Evolutionary conservation across 345 rosid species (phyloP).

Genomic region (Citrus reticulata): DNA sequence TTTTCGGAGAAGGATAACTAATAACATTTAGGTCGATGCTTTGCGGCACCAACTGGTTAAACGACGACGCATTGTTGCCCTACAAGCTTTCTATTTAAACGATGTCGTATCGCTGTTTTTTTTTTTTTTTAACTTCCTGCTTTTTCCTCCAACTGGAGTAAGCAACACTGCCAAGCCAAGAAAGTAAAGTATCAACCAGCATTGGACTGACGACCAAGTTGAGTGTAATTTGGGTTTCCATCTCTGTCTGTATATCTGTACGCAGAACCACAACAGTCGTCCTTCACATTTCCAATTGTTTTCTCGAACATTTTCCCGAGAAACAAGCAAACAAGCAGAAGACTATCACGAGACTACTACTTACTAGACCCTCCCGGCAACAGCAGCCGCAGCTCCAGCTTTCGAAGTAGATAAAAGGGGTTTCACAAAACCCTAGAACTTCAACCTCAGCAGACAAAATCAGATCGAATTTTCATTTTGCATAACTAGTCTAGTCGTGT

Average conservation of each 20-base stretch:
- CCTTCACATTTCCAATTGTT: not conserved
- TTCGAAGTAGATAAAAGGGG: not conserved
- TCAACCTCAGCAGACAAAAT: not conserved
- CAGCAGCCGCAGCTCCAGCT: not conserved
- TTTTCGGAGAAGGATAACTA: too few relatives aligned
- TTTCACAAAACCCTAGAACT: not conserved
- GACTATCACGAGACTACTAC: not conserved
- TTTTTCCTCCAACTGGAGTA: too few relatives aligned
- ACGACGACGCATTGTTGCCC: too few relatives aligned
- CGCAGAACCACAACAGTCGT: not conserved
- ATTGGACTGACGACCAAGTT: not conserved
- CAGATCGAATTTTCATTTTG: not conserved
- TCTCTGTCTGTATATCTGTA: not conserved
- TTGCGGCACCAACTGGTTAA: too few relatives aligned
- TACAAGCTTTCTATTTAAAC: too few relatives aligned
- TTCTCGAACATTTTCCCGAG: not conserved
- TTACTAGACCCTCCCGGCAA: not conserved
- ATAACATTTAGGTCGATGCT: too few relatives aligned
- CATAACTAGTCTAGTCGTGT: too few relatives aligned
- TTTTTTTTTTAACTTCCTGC: too few relatives aligned
- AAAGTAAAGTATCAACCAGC: not conserved
- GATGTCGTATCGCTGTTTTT: too few relatives aligned
- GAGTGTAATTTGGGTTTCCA: not conserved
- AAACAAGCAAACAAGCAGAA: not conserved
- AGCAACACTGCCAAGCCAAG: not conserved